Percentiles rank a stretch among this genome's conserved stretches.
Conservation (phyloP, 1,284 basidiomycete species). For the Ustilago hordei region DNA sequence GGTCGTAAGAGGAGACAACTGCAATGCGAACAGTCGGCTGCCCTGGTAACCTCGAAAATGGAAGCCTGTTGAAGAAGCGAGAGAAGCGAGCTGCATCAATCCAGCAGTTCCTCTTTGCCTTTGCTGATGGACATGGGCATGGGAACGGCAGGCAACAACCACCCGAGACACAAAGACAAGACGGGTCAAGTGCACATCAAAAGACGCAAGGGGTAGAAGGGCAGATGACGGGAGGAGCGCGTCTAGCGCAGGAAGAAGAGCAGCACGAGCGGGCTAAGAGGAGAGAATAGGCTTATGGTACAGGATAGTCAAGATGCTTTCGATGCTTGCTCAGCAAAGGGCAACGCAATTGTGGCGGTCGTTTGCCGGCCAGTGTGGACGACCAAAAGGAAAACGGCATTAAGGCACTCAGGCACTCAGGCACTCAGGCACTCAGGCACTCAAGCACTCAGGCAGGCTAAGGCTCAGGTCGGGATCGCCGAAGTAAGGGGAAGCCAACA, state of each 20-base stretch:
- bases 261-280: neutral
- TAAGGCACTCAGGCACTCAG: neutral
- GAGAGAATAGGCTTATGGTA: neutral
- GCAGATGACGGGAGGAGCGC: constrained; percentile 2
- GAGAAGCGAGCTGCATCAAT: constrained; percentile 39
- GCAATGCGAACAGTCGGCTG: neutral
- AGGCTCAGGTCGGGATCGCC: neutral
- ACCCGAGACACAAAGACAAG: neutral
- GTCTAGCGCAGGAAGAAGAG: neutral
- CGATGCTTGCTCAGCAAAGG: constrained; percentile 1
- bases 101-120: neutral
- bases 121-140: neutral
- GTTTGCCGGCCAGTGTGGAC: neutral
- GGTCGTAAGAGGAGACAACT: neutral
- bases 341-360: neutral
- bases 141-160: constrained; percentile 14
- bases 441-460: neutral
- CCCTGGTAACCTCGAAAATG: constrained; percentile 26
- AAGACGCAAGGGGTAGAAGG: neutral
- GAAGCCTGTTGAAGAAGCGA: constrained; percentile 31
- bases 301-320: neutral
- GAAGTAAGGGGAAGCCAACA: constrained; percentile 5
- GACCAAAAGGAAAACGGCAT: neutral
- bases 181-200: constrained; percentile 3
- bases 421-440: neutral